Evolutionary conservation across 495 filamentous ascomycete species (phyloP), one percentile per base, ranked within the genome.

Genomic region (Filosporella fistucella): DNA sequence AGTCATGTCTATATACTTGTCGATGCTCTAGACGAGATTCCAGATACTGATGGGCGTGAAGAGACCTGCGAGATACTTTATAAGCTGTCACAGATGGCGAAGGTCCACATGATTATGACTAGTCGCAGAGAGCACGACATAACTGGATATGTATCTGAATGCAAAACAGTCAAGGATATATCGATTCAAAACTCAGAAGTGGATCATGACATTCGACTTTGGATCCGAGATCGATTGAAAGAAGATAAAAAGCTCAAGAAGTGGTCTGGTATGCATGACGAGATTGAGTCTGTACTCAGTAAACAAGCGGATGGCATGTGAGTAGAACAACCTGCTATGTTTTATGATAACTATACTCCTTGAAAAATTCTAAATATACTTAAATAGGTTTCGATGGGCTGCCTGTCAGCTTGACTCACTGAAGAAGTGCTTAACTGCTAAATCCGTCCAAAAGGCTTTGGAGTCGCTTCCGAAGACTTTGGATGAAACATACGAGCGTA

Each of bases 401-500:
- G 47, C 45, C 12, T 71, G 66, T 33, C 67, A 71, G 41, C 40
- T 71, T 4, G 51, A 64, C 35, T 23, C 13, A 0, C 48, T 68
- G 11, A 50, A 59, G 10, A 52, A 61, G 7, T 68, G 61, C 48
- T 41, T 42, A 20, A 50, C 64, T 37, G 44, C 39, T 17, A 20
- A 36, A 1, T 28, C 34, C 3, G 36, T 68, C 21, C 42, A 51
- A 22, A 32, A 53, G 20, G 54, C 58, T 1, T 49, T 68, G 5
- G 24, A 22, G 26, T 52, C 55, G 0, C 43, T 68, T 3, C 68
- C 68, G 2, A 49, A 40, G 28, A 60, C 57, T 9, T 51, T 70
- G 12, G 53, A 66, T 25, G 64, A 64, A 40, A 70, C 63, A 9
- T 71, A 71, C 41, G 25, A 22, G 18, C 39, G 64, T 12, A 70